These are phyloP conservation scores for Lasiodiplodia gonubiensis DNA, from an alignment of 2,329 filamentous ascomycete species.

Conservation along the genomic window DNA sequence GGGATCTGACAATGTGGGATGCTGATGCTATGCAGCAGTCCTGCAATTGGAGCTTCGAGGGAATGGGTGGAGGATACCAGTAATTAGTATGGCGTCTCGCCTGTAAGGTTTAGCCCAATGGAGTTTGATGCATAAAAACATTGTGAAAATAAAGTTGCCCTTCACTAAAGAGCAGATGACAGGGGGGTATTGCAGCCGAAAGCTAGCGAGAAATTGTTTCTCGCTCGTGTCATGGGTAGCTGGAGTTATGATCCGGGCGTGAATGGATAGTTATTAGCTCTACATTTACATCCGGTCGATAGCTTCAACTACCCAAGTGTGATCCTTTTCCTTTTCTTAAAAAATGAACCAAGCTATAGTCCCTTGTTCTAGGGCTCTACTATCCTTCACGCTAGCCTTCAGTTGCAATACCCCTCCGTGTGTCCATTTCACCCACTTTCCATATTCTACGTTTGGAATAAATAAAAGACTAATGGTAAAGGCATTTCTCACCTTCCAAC, in stretches of 20 bases:
- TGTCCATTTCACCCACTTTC: neutral
- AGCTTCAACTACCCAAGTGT: too few relatives aligned
- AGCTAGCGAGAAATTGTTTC: too few relatives aligned
- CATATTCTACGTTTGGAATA: neutral
- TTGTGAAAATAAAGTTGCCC: neutral
- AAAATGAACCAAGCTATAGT: too few relatives aligned
- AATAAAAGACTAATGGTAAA: neutral
- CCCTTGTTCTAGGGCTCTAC: too few relatives aligned
- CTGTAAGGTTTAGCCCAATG: neutral
- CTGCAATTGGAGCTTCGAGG: conserved; percentile 7
- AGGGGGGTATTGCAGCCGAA: too few relatives aligned
- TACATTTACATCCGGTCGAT: too few relatives aligned
- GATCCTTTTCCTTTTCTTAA: too few relatives aligned
- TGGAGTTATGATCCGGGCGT: too few relatives aligned
- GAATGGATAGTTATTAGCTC: too few relatives aligned
- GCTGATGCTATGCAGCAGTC: conserved; percentile 9
- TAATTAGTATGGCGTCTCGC: neutral
- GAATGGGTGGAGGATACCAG: neutral
- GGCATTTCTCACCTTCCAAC: neutral
- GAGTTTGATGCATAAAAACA: neutral
- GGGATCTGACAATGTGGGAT: conserved; percentile 18
- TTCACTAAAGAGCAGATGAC: neutral
- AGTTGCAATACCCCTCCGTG: too few relatives aligned
- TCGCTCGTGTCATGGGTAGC: too few relatives aligned
- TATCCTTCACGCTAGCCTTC: too few relatives aligned